phyloP scores from a whole-genome alignment of 2,329 filamentous ascomycete genomes.

The Penicillium polonicum region DNA sequence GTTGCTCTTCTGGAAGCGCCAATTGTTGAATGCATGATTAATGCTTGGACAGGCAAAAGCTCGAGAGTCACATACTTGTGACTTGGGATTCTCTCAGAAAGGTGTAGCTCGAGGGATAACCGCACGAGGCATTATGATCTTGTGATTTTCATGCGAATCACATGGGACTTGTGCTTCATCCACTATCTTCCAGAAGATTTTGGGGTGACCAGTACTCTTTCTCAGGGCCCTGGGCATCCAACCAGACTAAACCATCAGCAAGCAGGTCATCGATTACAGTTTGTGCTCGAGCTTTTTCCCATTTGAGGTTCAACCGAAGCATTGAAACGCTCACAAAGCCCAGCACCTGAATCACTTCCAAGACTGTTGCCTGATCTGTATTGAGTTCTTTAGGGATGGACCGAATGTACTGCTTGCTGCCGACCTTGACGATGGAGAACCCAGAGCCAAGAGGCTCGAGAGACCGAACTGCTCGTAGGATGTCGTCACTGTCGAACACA shows the following conservation, averaged over 20 bases:
- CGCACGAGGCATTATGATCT: not conserved
- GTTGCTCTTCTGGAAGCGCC: not conserved
- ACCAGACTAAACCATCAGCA: conserved; percentile 87
- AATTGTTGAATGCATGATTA: not conserved
- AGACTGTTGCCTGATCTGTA: conserved; percentile 85
- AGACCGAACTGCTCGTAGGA: conserved; percentile 82
- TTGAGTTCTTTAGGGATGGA: conserved; percentile 95
- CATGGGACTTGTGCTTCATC: conserved; percentile 24
- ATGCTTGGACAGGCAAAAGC: not conserved
- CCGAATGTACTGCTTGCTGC: conserved; percentile 80
- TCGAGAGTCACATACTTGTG: not conserved
- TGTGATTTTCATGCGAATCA: not conserved
- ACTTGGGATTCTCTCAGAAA: not conserved
- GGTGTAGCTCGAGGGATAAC: not conserved
- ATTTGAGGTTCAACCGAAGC: conserved; percentile 80
- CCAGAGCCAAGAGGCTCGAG: conserved; percentile 84
- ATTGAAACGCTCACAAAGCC: conserved; percentile 89
- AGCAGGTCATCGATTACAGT: conserved; percentile 90
- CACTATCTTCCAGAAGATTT: conserved; percentile 44
- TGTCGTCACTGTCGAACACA: conserved; percentile 65
- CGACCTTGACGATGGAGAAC: conserved; percentile 81
- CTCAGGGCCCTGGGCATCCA: conserved; percentile 80
- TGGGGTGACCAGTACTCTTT: conserved; percentile 81
- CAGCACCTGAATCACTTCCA: conserved; percentile 86
- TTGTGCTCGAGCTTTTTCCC: conserved; percentile 79